Conservation (phyloP, 1,139 yeast species). For the Taphrina betulina region DNA sequence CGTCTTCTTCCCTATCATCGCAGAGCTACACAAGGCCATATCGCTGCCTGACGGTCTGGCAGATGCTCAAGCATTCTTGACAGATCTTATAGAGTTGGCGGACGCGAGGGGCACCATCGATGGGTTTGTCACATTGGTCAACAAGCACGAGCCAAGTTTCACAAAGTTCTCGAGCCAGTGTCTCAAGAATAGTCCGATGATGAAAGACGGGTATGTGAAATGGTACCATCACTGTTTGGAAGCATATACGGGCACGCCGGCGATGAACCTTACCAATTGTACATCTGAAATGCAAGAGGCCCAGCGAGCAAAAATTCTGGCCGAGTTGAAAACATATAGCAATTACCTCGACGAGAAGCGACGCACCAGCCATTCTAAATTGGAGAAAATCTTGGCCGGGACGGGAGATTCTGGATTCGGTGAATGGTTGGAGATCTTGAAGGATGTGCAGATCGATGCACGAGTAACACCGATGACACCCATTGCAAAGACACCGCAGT, state of each 20-base stretch:
- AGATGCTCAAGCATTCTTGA: constrained; percentile 31
- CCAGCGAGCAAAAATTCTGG: constrained; percentile 1
- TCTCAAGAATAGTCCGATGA: constrained; percentile 21
- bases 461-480: constrained; percentile 26
- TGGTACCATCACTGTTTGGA: constrained; percentile 35
- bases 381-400: constrained; percentile 1
- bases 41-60: constrained; percentile 31
- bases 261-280: constrained; percentile 6
- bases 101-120: constrained; percentile 4
- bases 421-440: constrained; percentile 22
- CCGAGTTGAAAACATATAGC: constrained; percentile 6
- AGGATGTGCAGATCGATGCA: constrained; percentile 28
- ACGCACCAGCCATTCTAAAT: not conserved
- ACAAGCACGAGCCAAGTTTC: constrained; percentile 22
- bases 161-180: constrained; percentile 26
- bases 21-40: constrained; percentile 33
- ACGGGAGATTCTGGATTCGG: constrained; percentile 24
- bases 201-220: constrained; percentile 23
- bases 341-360: constrained; percentile 7
- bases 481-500: constrained; percentile 3
- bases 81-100: constrained; percentile 21
- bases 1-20: constrained; percentile 30
- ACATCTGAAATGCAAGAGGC: constrained; percentile 9
- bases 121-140: constrained; percentile 19
- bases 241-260: constrained; percentile 26